Base-by-base conservation (phyloP, 371 early-diverging fungal genomes). In the Rhizopus microsporus region DNA sequence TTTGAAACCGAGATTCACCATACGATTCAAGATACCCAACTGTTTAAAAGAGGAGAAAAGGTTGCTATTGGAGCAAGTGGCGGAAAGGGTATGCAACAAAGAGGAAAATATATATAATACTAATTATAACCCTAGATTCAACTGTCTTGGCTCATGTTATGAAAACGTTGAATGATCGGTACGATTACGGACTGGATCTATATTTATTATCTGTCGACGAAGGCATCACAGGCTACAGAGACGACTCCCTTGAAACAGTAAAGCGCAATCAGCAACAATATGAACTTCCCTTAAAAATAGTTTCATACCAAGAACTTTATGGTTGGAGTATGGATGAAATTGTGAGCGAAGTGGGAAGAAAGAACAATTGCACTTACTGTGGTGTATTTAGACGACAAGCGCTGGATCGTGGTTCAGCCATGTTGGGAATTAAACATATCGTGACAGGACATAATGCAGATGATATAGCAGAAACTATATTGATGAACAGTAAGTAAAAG, bases 361-460 rank as follows among this genome's bases (percentile, higher is more conserved):
- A 97, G 69, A 97, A 96, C 72, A 99, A 99, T 74, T 99, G 99
- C 83, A 99, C 99, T 10, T 99, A 97, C 67, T 99, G 99, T 68
- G 99, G 99, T 44, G 98, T 98, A 15, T 99, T 99, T 71, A 89
- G 99, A 59, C 84, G 99, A 40, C 98, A 99, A 71, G 99, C 99
- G 29, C 77, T 99, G 54, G 99, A 99, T 65, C 85, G 98, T 49
- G 99, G 99, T 7, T 96, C 99, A 7, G 85, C 87, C 51, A 82
- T 93, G 85, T 80, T 98, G 39, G 86, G 88, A 15, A 96, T 93
- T 0, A 88, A 97, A 67, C 97, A 95, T 69, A 97, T 99, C 65
- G 97, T 98, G 5, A 99, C 99, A 0, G 99, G 99, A 5, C 99
- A 99, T 66, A 99, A 99, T 83, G 99, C 99, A 3, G 99, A 99